A percentile compares a stretch with the other conserved stretches of the same genome.
These are phyloP conservation scores for Penicillium paradoxum DNA, from an alignment of 495 filamentous ascomycete species.

Conservation along the genomic window DNA sequence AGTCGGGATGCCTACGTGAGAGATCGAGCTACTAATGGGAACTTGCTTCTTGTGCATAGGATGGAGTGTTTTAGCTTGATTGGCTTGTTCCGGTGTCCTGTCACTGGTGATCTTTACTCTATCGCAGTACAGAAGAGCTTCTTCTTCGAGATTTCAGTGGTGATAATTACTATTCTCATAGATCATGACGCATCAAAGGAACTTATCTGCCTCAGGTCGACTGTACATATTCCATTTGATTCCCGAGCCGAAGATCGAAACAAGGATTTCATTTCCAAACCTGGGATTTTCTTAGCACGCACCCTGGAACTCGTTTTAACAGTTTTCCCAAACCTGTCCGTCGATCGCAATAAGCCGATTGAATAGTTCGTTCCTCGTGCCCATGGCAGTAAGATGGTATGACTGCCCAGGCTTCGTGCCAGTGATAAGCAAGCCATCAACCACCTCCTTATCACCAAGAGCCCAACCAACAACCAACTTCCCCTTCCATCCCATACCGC, in stretches of 20 bases:
- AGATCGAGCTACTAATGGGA: neutral
- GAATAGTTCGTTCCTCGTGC: conserved; percentile 74
- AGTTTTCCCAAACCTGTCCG: conserved; percentile 82
- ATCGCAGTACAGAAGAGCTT: neutral
- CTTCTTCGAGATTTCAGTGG: neutral
- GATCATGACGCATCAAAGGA: neutral
- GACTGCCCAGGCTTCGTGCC: conserved; percentile 46
- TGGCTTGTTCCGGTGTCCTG: neutral
- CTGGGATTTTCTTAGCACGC: conserved; percentile 21
- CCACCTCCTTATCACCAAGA: conserved; percentile 63
- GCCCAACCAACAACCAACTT: conserved; percentile 83
- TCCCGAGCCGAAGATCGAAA: neutral
- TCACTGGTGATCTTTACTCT: too few species aligned
- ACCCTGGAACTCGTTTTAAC: conserved; percentile 41
- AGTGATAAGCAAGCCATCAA: conserved; percentile 71
- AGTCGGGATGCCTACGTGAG: neutral
- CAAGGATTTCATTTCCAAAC: conserved; percentile 14
- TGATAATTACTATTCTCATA: neutral
- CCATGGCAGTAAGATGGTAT: conserved; percentile 65
- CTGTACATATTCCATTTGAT: neutral
- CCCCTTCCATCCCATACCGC: conserved; percentile 83
- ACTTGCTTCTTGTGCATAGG: neutral
- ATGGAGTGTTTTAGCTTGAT: neutral
- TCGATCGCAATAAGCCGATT: conserved; percentile 80
- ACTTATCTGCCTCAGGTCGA: neutral